Conservation (phyloP, 139 green algal species). For the Chlamydomonas schloesseri region DNA sequence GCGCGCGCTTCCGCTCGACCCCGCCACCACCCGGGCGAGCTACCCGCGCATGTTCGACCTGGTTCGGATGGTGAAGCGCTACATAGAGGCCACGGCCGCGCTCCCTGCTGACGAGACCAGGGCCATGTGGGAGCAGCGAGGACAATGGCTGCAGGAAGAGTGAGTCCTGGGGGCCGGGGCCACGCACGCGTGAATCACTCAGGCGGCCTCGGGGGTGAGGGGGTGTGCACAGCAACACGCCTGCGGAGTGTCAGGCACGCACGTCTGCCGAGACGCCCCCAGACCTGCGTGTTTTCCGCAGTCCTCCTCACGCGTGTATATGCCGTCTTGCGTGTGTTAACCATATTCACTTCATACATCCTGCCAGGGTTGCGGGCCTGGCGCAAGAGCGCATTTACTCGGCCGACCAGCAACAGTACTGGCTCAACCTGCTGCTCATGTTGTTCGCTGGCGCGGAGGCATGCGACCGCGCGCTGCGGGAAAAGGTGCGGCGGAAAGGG, state of each 20-base stretch:
- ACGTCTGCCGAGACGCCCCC: too few relatives aligned
- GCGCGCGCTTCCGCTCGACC: conserved; percentile 36
- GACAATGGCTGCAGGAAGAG: conserved; percentile 45
- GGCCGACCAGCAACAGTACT: conserved; percentile 44
- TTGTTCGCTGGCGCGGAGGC: conserved; percentile 53
- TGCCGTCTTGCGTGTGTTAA: too few relatives aligned
- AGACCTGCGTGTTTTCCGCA: too few relatives aligned
- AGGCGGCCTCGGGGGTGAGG: too few relatives aligned
- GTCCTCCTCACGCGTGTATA: too few relatives aligned
- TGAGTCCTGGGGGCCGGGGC: conserved; percentile 1
- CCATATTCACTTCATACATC: too few relatives aligned
- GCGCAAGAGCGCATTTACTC: conserved; percentile 54
- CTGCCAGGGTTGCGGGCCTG: conserved; percentile 49
- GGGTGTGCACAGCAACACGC: too few relatives aligned
- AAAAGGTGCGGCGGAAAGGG: conserved; percentile 34
- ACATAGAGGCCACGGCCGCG: conserved; percentile 26
- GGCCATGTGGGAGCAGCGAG: conserved; percentile 44
- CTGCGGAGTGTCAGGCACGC: too few relatives aligned
- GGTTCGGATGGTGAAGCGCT: conserved; percentile 37
- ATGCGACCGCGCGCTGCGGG: conserved; percentile 46
- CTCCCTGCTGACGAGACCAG: conserved; percentile 30
- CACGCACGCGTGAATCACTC: too few relatives aligned
- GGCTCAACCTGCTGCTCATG: conserved; percentile 50
- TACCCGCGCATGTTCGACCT: conserved; percentile 42
- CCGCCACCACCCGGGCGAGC: background rate